Evolutionary conservation across 257 asterid genomes (phyloP), one percentile per base, ranked within the genome.

Genomic region (Eustoma russellianum): DNA sequence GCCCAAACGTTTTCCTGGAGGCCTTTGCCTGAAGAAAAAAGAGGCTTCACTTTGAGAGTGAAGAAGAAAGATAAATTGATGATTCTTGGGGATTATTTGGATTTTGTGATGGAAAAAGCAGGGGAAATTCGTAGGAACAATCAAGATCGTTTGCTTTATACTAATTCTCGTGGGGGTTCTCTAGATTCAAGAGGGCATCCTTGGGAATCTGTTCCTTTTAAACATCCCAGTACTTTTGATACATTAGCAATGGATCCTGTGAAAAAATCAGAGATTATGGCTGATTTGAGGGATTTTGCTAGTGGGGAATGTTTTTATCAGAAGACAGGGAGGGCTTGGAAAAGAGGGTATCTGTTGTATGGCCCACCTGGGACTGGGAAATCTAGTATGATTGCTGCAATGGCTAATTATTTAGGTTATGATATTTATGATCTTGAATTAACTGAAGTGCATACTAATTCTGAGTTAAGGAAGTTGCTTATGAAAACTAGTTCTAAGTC

Each of bases 331-430:
- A 67, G 76, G 48, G 76, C 82, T 9, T 76, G 82, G 82, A 76
- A 76, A 59, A 59, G 82, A 4, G 82, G 82, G 3, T 76, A 76
- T 13, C 50, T 76, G 15, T 53, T 72, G 7, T 69, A 76, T 13
- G 79, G 79, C 0, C 82, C 82, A 3, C 79, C 82, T 1, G 82
- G 82, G 33, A 76, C 82, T 1, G 79, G 79, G 3, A 76, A 76
- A 47, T 72, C 79, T 3, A 72, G 79, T 50, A 76, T 76, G 82
- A 76, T 76, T 46, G 82, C 82, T 9, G 79, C 82, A 35, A 76
- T 76, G 82, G 82, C 82, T 9, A 76, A 76, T 63, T 72, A 30
- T 28, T 60, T 76, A 38, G 79, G 79, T 5, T 76, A 76, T 54
- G 82, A 76, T 46, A 76, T 76, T 16, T 76, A 76, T 45, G 82